Percentiles rank a stretch among this genome's conserved stretches.
Evolutionary conservation across 768 basidiomycete genomes (phyloP).

Genomic region (Dendrothele bispora): DNA sequence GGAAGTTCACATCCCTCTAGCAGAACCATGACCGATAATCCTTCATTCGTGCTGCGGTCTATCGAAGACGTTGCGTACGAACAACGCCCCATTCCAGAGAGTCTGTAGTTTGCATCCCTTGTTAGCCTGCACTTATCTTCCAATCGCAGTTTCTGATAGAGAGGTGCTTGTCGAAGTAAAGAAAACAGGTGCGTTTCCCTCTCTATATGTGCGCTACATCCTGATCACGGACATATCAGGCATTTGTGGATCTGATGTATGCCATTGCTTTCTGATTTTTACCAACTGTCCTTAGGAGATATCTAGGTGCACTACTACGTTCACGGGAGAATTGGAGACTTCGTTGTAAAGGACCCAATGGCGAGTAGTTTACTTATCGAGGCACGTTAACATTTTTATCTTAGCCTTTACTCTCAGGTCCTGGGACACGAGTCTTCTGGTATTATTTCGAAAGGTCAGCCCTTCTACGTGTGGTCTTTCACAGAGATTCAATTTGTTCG

Average conservation of each 20-base stretch:
- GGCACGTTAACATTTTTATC: not conserved
- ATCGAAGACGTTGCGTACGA: constrained; percentile 73
- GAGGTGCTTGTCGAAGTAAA: constrained; percentile 90
- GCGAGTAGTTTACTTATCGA: constrained; percentile 32
- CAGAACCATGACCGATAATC: constrained; percentile 66
- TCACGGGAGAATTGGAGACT: constrained; percentile 80
- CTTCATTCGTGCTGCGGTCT: constrained; percentile 73
- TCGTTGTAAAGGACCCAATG: constrained; percentile 80
- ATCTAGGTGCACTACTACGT: constrained; percentile 73
- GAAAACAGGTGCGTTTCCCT: constrained; percentile 69
- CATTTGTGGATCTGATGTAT: constrained; percentile 89
- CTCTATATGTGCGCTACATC: constrained; percentile 2
- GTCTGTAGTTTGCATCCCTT: constrained; percentile 42
- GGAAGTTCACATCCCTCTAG: constrained; percentile 11
- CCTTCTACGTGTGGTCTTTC: no score
- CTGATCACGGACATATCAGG: constrained; percentile 41
- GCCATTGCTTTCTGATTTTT: constrained; percentile 10
- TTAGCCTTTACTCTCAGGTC: constrained; percentile 45
- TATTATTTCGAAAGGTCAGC: constrained; percentile 62
- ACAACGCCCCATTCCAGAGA: constrained; percentile 69
- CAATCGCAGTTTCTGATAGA: constrained; percentile 54
- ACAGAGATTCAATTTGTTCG: not conserved
- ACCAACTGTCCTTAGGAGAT: constrained; percentile 5
- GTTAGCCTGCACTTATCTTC: no score
- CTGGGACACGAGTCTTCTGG: constrained; percentile 95